A percentile compares a stretch with the other conserved stretches of the same genome.
phyloP scores from a whole-genome alignment of 106 monocot species.

The Agapanthus africanus region DNA sequence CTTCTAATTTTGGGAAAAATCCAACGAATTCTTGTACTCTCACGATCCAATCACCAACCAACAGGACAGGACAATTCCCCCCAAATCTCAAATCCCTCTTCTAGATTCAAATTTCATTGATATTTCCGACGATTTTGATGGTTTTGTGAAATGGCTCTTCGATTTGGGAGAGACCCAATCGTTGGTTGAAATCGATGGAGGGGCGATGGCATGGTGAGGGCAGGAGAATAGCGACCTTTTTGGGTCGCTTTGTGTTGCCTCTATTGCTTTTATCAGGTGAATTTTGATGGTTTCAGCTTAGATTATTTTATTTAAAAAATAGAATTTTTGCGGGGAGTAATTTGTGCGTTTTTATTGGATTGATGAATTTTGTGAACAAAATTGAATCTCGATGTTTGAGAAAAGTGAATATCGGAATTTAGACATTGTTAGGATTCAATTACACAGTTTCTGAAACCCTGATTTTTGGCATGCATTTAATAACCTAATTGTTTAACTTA shows the following conservation, averaged over 20 bases:
- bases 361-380: not conserved
- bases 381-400: not conserved
- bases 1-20: not conserved
- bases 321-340: too few relatives aligned
- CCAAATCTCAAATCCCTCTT: not conserved
- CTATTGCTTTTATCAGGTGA: conserved; percentile 37
- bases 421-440: not conserved
- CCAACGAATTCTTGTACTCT: not conserved
- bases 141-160: conserved; percentile 7
- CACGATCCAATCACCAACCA: not conserved
- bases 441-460: too few relatives aligned
- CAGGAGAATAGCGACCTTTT: conserved; percentile 23
- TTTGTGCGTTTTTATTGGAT: not conserved
- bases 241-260: conserved; percentile 37
- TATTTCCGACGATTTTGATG: not conserved
- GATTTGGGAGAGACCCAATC: not conserved
- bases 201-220: conserved; percentile 1
- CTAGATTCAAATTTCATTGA: not conserved
- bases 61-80: not conserved
- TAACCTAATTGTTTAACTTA: too few relatives aligned
- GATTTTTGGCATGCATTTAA: too few relatives aligned
- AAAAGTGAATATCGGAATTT: not conserved
- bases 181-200: too few relatives aligned
- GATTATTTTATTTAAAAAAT: too few relatives aligned
- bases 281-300: too few relatives aligned